phyloP scores from a whole-genome alignment of 352 stramenopile species.

The Globisporangium barbulae region DNA sequence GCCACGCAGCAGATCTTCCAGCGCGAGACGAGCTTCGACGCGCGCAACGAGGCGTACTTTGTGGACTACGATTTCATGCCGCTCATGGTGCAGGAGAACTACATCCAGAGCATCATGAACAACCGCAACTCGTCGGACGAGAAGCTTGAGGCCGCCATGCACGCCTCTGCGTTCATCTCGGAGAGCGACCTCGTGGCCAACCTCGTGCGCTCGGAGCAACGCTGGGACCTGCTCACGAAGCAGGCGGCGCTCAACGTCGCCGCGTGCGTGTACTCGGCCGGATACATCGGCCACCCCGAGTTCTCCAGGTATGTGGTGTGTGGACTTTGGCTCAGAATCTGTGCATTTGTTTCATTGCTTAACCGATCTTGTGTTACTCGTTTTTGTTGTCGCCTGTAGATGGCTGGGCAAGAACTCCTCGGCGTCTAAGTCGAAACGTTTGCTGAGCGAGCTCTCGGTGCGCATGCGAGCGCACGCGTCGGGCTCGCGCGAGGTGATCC shows the following conservation, averaged over 20 bases:
- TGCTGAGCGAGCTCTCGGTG: conserved; percentile 94
- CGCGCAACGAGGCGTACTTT: conserved; percentile 97
- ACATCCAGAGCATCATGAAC: conserved; percentile 83
- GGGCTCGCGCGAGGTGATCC: conserved; percentile 85
- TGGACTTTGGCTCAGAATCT: not conserved
- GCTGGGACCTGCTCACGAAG: conserved; percentile 94
- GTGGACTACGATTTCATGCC: conserved; percentile 98
- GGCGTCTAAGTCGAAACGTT: conserved; percentile 91
- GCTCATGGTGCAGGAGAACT: conserved; percentile 94
- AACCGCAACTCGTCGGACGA: conserved; percentile 61
- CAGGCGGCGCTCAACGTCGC: conserved; percentile 90
- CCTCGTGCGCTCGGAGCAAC: conserved; percentile 82
- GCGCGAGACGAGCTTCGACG: conserved; percentile 64
- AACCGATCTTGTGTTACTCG: conserved; percentile 13
- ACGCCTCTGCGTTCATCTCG: conserved; percentile 91
- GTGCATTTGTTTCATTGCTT: not conserved
- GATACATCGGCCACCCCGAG: conserved; percentile 87
- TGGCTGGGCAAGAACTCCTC: conserved; percentile 99
- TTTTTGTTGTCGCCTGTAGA: conserved; percentile 31
- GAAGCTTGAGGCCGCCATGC: conserved; percentile 78
- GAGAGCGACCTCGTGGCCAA: conserved; percentile 81
- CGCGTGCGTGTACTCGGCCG: conserved; percentile 74
- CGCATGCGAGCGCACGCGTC: conserved; percentile 90
- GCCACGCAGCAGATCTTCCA: conserved; percentile 93
- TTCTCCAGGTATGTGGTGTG: conserved; percentile 86